Evolutionary conservation across 2,329 filamentous ascomycete genomes (phyloP).

Genomic region (Fusarium sp.): DNA sequence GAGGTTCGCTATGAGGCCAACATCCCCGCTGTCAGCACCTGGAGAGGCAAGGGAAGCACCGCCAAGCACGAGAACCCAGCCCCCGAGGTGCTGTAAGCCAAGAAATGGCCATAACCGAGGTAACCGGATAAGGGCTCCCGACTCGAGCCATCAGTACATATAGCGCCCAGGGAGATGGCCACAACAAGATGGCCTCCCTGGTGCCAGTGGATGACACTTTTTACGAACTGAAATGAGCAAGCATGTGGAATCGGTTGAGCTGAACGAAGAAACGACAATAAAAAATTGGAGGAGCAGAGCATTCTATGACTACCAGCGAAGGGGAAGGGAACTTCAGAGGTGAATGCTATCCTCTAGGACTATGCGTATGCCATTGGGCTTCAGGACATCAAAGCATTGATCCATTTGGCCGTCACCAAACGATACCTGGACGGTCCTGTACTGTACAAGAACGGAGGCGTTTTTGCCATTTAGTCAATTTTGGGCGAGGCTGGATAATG

Average conservation of each 20-base stretch:
- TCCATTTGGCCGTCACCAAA: constrained; percentile 6
- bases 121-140: background rate
- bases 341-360: constrained; percentile 9
- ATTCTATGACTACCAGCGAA: constrained; percentile 25
- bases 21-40: constrained; percentile 96
- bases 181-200: background rate
- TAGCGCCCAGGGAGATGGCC: background rate
- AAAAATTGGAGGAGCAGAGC: constrained; percentile 12
- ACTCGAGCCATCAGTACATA: background rate
- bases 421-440: constrained; percentile 20
- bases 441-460: constrained; percentile 30
- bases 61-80: constrained; percentile 83
- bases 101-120: background rate
- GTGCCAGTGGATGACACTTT: constrained; percentile 6
- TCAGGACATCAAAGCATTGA: constrained; percentile 17
- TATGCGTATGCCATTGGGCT: background rate
- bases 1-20: constrained; percentile 89
- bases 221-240: constrained; percentile 31
- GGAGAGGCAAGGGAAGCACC: constrained; percentile 91
- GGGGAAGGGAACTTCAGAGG: constrained; percentile 3
- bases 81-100: constrained; percentile 49
- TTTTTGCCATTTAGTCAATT: constrained; percentile 33
- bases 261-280: constrained; percentile 22
- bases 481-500: constrained; percentile 30
- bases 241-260: constrained; percentile 24